Evolutionary conservation across 148 eudicot genomes (phyloP), one percentile per base, ranked within the genome.

Genomic region (Persicaria maculosa): DNA sequence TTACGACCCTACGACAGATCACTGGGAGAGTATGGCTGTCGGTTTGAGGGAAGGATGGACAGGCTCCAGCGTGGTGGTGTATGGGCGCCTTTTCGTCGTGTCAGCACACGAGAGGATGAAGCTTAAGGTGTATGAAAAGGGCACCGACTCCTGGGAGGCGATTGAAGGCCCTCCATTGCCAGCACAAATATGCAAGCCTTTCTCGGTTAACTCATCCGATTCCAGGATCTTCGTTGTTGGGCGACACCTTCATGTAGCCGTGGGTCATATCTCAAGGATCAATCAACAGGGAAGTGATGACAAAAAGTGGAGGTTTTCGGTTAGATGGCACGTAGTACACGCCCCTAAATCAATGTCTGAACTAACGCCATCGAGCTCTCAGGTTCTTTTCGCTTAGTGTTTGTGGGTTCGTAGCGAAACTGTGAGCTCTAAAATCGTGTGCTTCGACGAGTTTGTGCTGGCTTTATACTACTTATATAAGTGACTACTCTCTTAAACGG

Each of bases 41-140:
- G 99, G 99, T 3, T 77, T 95, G 47, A 78, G 99, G 72, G 96
- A 90, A 82, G 99, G 97, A 17, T 95, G 99, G 97, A 95, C 97
- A 1, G 99, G 99, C 17, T 90, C 97, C 2, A 96, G 99, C 74
- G 89, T 88, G 10, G 97, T 96, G 53, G 62, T 96, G 52, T 82
- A 82, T 40, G 94, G 89, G 47, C 88, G 79, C 47, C 79, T 96
- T 67, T 96, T 96, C 81, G 96, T 96, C 16, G 97, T 96, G 19
- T 81, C 99, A 0, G 99, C 92, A 70, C 99, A 96, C 36, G 99
- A 96, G 61, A 86, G 97, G 79, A 92, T 91, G 80, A 92, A 89
- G 57, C 88, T 95, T 58, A 95, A 92, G 87, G 94, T 92, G 7
- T 95, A 92, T 73, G 94, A 95, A 40, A 48, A 74, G 6, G 80